These are phyloP conservation scores for Agaricus subrufescens DNA, from an alignment of 768 basidiomycete genomes.

Conservation along the genomic window DNA sequence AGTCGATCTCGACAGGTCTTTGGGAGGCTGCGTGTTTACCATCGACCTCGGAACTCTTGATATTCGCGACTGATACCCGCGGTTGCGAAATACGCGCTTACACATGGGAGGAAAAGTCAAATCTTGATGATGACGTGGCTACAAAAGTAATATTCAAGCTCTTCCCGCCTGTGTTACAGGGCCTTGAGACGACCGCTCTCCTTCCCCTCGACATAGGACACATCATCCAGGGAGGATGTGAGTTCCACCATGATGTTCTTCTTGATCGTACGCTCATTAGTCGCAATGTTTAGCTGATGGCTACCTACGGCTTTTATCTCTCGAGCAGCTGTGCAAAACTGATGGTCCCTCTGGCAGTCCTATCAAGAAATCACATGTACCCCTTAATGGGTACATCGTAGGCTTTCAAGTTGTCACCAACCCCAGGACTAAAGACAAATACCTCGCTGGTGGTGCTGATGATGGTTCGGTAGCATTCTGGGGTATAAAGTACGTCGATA, in stretches of 20 bases:
- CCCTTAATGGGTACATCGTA: constrained; percentile 45
- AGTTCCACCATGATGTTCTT: constrained; percentile 11
- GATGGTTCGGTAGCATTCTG: constrained; percentile 79
- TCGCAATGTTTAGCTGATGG: constrained; percentile 43
- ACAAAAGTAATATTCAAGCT: neutral
- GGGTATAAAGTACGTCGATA: constrained; percentile 50
- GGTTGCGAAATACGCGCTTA: constrained; percentile 19
- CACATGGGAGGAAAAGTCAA: neutral
- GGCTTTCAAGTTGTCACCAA: constrained; percentile 54
- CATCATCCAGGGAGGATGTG: constrained; percentile 65
- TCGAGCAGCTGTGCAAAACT: constrained; percentile 32
- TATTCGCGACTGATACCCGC: constrained; percentile 14
- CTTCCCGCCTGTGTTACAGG: neutral
- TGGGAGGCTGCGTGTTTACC: constrained; percentile 12
- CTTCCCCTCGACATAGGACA: constrained; percentile 54
- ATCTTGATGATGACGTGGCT: neutral
- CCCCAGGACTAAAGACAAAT: constrained; percentile 51
- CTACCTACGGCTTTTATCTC: constrained; percentile 38
- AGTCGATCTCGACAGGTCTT: constrained; percentile 1
- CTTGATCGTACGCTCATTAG: constrained; percentile 1
- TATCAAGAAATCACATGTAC: constrained; percentile 35
- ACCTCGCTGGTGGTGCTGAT: constrained; percentile 70
- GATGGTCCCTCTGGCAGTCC: constrained; percentile 20
- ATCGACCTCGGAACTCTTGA: constrained; percentile 7
- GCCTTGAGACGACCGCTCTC: constrained; percentile 5